Conservation (phyloP, 306 rosid species). For the Acacia acuminata region DNA sequence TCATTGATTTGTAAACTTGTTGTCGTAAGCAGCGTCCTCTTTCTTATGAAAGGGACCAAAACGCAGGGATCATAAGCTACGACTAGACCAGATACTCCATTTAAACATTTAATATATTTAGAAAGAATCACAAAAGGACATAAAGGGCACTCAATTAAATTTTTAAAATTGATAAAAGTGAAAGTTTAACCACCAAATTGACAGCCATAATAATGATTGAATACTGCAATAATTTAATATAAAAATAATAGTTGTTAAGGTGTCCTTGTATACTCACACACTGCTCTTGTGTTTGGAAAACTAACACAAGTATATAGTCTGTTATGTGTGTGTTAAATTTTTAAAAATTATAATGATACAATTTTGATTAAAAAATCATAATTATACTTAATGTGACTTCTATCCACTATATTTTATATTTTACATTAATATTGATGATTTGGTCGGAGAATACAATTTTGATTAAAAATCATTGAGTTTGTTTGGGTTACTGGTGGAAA, state of each 20-base stretch:
- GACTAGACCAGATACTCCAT: not conserved
- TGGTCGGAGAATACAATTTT: no score
- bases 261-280: not conserved
- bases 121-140: not conserved
- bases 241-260: not conserved
- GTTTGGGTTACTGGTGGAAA: no score
- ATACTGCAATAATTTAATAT: not conserved
- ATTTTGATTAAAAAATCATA: not conserved
- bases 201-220: not conserved
- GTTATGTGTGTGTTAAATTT: not conserved
- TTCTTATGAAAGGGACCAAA: not conserved
- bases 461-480: no score
- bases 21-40: not conserved
- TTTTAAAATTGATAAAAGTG: not conserved
- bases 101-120: not conserved
- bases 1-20: not conserved
- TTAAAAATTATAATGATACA: not conserved
- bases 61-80: not conserved
- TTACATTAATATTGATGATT: no score
- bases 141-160: not conserved
- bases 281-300: slow-evolving; percentile 11
- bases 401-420: no score
- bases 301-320: not conserved
- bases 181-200: not conserved
- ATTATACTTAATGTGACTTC: not conserved